These are phyloP conservation scores for Curvularia hawaiiensis DNA, from an alignment of 2,329 filamentous ascomycete species.

Conservation along the genomic window DNA sequence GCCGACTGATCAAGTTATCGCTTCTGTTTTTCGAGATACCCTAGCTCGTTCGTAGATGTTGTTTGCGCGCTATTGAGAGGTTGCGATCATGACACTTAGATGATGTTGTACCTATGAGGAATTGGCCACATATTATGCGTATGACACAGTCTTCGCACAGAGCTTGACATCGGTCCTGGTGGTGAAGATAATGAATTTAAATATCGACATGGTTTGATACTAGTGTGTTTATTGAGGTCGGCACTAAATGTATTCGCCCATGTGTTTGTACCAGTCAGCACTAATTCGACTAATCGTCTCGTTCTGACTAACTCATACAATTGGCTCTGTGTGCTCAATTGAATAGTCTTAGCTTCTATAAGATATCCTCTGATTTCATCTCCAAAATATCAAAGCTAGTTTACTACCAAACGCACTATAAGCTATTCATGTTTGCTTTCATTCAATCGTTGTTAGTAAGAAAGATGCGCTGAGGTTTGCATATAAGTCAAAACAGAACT, in stretches of 20 bases:
- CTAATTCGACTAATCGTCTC: no score
- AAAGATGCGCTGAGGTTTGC: not conserved
- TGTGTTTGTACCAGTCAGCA: no score
- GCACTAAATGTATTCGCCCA: no score
- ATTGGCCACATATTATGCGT: not conserved
- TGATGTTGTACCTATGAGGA: not conserved
- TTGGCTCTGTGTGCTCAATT: no score
- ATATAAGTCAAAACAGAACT: not conserved
- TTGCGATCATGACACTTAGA: not conserved
- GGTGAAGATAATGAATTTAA: not conserved
- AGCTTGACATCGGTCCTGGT: not conserved
- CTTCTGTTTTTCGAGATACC: slow-evolving; percentile 10
- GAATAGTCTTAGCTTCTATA: no score
- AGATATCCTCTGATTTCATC: no score
- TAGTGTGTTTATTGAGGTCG: no score
- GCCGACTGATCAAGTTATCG: not conserved
- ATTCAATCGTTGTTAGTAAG: not conserved
- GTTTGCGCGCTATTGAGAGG: not conserved
- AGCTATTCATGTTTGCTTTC: no score
- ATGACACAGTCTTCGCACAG: not conserved
- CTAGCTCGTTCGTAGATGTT: slow-evolving; percentile 3
- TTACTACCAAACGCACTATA: no score
- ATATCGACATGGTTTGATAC: not conserved
- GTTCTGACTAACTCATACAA: no score
- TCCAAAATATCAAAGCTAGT: no score